These are phyloP conservation scores for Trichosporon sp. DNA, from an alignment of 1,284 basidiomycete genomes.

Conservation along the genomic window DNA sequence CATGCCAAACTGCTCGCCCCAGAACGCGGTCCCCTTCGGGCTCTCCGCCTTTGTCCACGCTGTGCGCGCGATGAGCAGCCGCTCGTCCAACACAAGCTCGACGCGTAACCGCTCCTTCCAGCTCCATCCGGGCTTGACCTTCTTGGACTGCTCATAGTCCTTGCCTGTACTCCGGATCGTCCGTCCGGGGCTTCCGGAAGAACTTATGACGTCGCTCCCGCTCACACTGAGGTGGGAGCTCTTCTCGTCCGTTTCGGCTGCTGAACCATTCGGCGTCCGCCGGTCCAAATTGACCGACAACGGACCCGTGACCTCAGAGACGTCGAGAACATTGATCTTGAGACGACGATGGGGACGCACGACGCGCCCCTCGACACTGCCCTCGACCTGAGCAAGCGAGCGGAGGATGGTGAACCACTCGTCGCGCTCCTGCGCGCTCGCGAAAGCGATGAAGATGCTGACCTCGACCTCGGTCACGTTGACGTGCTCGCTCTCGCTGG, in stretches of 20 bases:
- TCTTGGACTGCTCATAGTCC: background rate
- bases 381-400: constrained; percentile 24
- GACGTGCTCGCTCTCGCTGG: background rate
- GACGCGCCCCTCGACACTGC: constrained; percentile 9
- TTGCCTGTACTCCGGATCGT: background rate
- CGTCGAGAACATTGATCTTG: constrained; percentile 36
- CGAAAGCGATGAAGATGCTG: constrained; percentile 25
- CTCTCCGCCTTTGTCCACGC: constrained; percentile 37
- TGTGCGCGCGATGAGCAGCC: constrained; percentile 34
- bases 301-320: constrained; percentile 30
- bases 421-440: constrained; percentile 23
- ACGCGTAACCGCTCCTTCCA: constrained; percentile 34
- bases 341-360: constrained; percentile 34
- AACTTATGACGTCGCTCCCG: background rate
- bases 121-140: constrained; percentile 34
- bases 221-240: constrained; percentile 22
- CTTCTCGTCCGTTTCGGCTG: constrained; percentile 11
- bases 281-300: background rate
- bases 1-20: constrained; percentile 40
- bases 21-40: constrained; percentile 34
- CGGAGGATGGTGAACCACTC: constrained; percentile 34
- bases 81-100: constrained; percentile 36
- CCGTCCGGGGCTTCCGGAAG: background rate
- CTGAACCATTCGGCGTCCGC: background rate
- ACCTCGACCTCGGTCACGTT: constrained; percentile 18